These are phyloP conservation scores for Ophiostoma novo-ulmi DNA, from an alignment of 2,329 filamentous ascomycete species.

Conservation along the genomic window DNA sequence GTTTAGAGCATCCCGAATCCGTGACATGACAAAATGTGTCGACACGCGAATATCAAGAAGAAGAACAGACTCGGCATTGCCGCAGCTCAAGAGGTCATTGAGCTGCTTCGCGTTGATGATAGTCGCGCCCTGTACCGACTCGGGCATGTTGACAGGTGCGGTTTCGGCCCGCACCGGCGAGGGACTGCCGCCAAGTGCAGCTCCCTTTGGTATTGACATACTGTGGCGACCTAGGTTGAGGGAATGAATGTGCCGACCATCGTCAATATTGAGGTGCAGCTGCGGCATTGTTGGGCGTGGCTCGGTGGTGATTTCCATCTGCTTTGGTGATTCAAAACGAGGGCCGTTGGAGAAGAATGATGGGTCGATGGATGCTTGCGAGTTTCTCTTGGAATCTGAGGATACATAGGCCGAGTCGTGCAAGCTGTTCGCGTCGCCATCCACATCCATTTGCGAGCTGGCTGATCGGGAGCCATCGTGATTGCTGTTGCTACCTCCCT, in stretches of 20 bases:
- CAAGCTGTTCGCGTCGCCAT: conserved; percentile 42
- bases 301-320: conserved; percentile 39
- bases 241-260: conserved; percentile 39
- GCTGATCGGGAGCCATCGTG: not conserved
- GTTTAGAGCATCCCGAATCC: conserved; percentile 77
- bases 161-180: conserved; percentile 44
- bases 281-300: conserved; percentile 30
- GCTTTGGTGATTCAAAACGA: conserved; percentile 44
- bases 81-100: conserved; percentile 47
- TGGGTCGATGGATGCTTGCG: conserved; percentile 43
- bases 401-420: conserved; percentile 53
- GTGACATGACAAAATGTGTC: conserved; percentile 70
- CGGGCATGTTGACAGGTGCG: conserved; percentile 44
- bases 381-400: conserved; percentile 50
- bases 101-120: conserved; percentile 54
- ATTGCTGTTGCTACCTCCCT: not conserved
- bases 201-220: conserved; percentile 32
- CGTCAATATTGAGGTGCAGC: conserved; percentile 46
- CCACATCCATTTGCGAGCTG: conserved; percentile 40
- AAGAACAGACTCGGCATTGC: conserved; percentile 42
- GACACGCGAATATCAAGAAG: conserved; percentile 82
- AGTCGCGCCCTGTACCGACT: conserved; percentile 38
- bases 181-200: not conserved
- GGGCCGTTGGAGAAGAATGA: conserved; percentile 41
- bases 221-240: conserved; percentile 46